Evolutionary conservation across 1,139 yeast species (phyloP), one percentile per base, ranked within the genome.

Genomic region (Geotrichum bryndzae): DNA sequence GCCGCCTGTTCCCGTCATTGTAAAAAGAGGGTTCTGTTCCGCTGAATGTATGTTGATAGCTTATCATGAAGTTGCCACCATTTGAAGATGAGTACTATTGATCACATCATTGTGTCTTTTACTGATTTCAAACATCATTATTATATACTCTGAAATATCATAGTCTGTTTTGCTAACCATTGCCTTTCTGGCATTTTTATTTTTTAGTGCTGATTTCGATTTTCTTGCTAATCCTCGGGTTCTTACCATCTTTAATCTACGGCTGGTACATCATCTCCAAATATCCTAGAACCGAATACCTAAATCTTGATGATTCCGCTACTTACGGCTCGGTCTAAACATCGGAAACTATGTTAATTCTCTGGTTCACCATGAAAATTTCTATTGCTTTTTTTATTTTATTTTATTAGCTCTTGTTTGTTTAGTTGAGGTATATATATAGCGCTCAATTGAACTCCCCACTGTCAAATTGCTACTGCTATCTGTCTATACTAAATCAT

Each of bases 1-100:
- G 29, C 94, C 94, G 6, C 90, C 90, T 6, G 75, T 87, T 52
- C 88, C 91, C 8, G 91, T 87, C 27, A 78, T 84, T 54, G 73
- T 86, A 63, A 87, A 87, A 73, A 77, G 87, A 69, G 91, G 91
- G 0, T 74, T 84, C 66, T 79, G 78, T 65, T 82, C 88, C 1
- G 80, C 83, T 53, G 89, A 84, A 68, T 81, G 78, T 75, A 66
- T 66, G 77, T 74, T 41, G 10, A n/a, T n/a, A 13, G 59, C 33
- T 27, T 25, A 27, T 7, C 10, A 31, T 15, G 7, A 1, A 50
- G 52, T 27, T 25, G 15, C 31, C 52, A 11, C 52, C 13, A 25
- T 31, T 15, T 4, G 52, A 13, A 27, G 18, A 51, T 31, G 15
- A 51, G 8, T 8, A 18, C 18, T 22, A 13, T 22, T 13, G 33